Base-by-base conservation (phyloP, 139 green algal species). In the Deuterostichococcus epilithicus region DNA sequence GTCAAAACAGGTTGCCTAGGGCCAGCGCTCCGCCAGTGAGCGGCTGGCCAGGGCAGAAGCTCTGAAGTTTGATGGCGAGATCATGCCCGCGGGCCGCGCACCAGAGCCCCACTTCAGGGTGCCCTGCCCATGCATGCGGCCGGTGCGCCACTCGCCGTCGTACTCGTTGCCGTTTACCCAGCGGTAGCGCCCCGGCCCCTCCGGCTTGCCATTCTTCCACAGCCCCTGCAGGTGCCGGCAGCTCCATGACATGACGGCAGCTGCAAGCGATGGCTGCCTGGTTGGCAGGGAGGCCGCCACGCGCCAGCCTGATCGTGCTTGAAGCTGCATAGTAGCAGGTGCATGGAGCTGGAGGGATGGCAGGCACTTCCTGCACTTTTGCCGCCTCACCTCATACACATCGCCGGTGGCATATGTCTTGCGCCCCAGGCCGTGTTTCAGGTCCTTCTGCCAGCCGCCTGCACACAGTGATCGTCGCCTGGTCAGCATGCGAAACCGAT, bases 51-150 rank as follows among this genome's bases (percentile, higher is more conserved):
- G 68, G n/a, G 59, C 6, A 13, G 66, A 33, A 86, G 45, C 81
- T 88, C 75, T 22, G 30, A 25, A 15, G 76, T 72, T 25, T 72
- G 34, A 44, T 72, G 36, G 77, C 78, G 87, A 65, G 92, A 25
- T 5, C 26, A 5, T n/a, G 52, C 52, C 13, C 5, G 18, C 13
- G 18, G 26, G 52, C 18, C 20, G 10, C 52, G 28, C 78, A 36
- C 84, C 82, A 74, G 75, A 90, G n/a, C 73, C 77, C 93, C 93
- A 98, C n/a, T 89, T 86, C 71, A 97, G 96, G 8, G 90, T 97
- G 70, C 94, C 94, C 47, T 90, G 83, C 33, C 94, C 94, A 52
- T 91, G 78, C 91, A 98, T 96, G 23, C 69, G 78, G 28, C 94
- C 94, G 10, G 47, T 81, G 38, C 78, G 47, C 92, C 92, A 98